A percentile compares a stretch with the other conserved stretches of the same genome.
phyloP scores from a whole-genome alignment of 306 rosid genomes.

The Quercus robur region DNA sequence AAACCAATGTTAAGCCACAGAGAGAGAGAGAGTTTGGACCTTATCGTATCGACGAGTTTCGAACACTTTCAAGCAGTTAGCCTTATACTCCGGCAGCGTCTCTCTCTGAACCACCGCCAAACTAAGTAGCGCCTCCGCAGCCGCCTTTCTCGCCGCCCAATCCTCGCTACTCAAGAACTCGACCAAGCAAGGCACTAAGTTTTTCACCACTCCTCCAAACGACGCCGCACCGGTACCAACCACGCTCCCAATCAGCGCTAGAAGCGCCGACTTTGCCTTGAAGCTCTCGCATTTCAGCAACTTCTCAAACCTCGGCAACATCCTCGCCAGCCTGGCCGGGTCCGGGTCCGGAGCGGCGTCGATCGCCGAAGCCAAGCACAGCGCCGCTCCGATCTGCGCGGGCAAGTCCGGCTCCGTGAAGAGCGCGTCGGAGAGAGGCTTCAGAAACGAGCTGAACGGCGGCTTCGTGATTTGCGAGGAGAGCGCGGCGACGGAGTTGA shows the following conservation, averaged over 20 bases:
- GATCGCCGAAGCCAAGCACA: slow-evolving; percentile 77
- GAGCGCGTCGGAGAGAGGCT: slow-evolving; percentile 77
- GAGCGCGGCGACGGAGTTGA: slow-evolving; percentile 65
- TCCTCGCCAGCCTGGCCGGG: slow-evolving; percentile 60
- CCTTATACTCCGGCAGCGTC: slow-evolving; percentile 64
- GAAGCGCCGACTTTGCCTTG: slow-evolving; percentile 77
- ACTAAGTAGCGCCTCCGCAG: slow-evolving; percentile 73
- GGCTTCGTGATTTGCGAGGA: slow-evolving; percentile 65
- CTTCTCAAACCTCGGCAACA: slow-evolving; percentile 78
- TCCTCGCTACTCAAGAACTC: slow-evolving; percentile 59
- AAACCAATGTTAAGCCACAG: slow-evolving; percentile 7
- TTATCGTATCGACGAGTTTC: slow-evolving; percentile 81
- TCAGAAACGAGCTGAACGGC: slow-evolving; percentile 60
- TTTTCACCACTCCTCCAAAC: slow-evolving; percentile 44
- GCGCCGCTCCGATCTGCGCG: slow-evolving; percentile 84
- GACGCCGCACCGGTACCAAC: slow-evolving; percentile 64
- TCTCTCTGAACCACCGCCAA: slow-evolving; percentile 67
- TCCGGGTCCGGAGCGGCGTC: slow-evolving; percentile 76
- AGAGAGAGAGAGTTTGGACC: slow-evolving; percentile 30
- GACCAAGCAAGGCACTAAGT: slow-evolving; percentile 64
- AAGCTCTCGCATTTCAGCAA: slow-evolving; percentile 65
- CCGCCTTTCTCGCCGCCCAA: slow-evolving; percentile 89
- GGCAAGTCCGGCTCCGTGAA: slow-evolving; percentile 89
- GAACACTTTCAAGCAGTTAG: slow-evolving; percentile 52
- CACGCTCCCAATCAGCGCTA: slow-evolving; percentile 67